phyloP scores from a whole-genome alignment of 1,284 basidiomycete species.

The Ceratobasidium sp. region DNA sequence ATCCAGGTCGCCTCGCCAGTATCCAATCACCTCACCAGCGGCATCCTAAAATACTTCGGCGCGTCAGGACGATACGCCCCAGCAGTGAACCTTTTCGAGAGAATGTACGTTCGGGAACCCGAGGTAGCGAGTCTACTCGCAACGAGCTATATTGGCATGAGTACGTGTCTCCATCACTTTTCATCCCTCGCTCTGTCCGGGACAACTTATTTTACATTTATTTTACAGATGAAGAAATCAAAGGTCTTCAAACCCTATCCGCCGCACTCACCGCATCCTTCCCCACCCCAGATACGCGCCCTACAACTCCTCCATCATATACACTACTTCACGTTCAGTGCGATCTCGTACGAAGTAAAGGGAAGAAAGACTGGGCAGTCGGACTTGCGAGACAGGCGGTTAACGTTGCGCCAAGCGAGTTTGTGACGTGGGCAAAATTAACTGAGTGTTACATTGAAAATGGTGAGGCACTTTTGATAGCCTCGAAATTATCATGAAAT shows the following conservation, averaged over 20 bases:
- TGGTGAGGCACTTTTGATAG: constrained; percentile 59
- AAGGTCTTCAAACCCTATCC: constrained; percentile 95
- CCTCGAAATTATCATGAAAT: neutral
- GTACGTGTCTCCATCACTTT: constrained; percentile 74
- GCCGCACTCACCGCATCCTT: constrained; percentile 55
- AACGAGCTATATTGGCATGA: constrained; percentile 96
- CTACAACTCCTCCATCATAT: constrained; percentile 89
- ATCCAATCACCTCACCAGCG: constrained; percentile 95
- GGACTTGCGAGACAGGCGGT: constrained; percentile 95
- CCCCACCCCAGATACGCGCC: neutral
- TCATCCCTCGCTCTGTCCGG: neutral
- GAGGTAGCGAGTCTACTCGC: constrained; percentile 93
- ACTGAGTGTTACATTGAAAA: constrained; percentile 96
- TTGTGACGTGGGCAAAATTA: constrained; percentile 98
- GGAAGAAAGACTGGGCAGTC: constrained; percentile 89
- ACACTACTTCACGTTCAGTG: constrained; percentile 94
- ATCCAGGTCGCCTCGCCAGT: constrained; percentile 99
- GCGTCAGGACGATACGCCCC: constrained; percentile 90
- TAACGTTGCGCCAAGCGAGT: constrained; percentile 97
- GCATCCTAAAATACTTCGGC: constrained; percentile 97
- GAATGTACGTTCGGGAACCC: constrained; percentile 85
- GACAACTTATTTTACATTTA: neutral
- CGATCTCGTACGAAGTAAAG: constrained; percentile 92
- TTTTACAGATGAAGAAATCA: constrained; percentile 97
- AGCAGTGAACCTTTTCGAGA: constrained; percentile 96